Base-by-base conservation (phyloP, 345 rosid genomes). In the Linum trigynum region DNA sequence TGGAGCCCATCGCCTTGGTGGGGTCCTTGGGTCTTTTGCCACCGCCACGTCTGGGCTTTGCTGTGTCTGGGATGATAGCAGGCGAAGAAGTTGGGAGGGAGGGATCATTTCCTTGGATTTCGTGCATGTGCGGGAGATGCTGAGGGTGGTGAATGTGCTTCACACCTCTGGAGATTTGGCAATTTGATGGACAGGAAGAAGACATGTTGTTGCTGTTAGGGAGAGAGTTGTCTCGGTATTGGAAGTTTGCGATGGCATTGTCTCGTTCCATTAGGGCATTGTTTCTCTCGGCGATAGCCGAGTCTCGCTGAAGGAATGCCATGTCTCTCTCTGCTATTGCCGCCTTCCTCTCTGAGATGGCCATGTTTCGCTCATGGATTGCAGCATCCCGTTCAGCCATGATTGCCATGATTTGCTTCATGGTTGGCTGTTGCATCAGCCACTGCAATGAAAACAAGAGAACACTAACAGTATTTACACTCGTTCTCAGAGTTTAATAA, bases 361-460 rank as follows among this genome's bases (percentile, higher is more conserved):
- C 99, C 61, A 87, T 74, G 61, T 95, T 87, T 75, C 91, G 85
- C 75, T 95, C 97, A 68, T 87, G 96, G 40, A 95, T 74, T 9
- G 97, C 96, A 61, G 91, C 96, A 80, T 95, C 99, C 37, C 97
- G 84, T 81, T 95, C 97, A 36, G 96, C 92, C 85, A 95, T 89
- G 63, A 95, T 85, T 57, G 85, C 77, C 97, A 95, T 95, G 63
- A 95, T 90, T 82, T 95, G 99, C 82, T 95, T 95, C 97, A 95
- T 95, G 16, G 99, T 87, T 57, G 97, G 99, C 81, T 89, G 85
- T 72, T 84, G 99, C 91, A 87, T 79, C 79, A 87, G 72, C 97
- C 96, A 88, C 96, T 94, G 87, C 75, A 72, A 65, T 59, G 65
- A 57, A 67, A 77, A 53, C 38, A 67, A 64, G 45, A 69, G 11